phyloP scores from a whole-genome alignment of 306 rosid species.

The Vigna angularis region DNA sequence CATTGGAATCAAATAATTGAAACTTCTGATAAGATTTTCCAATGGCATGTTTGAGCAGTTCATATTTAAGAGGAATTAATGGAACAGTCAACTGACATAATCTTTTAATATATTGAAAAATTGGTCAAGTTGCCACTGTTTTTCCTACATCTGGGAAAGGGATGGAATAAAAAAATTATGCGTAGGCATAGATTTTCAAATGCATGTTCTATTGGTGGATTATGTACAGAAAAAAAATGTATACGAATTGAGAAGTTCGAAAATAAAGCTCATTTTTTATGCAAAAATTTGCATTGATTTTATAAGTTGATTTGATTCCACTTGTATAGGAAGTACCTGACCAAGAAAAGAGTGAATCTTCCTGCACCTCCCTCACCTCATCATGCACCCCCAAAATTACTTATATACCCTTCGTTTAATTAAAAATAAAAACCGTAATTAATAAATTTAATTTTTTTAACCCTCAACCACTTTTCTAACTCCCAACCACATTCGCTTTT shows the following conservation, averaged over 20 bases:
- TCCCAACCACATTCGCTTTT: no score
- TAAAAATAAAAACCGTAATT: no score
- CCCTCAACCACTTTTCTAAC: no score
- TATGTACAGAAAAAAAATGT: background rate
- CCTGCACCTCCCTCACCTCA: no score
- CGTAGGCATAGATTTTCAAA: background rate
- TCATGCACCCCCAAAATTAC: no score
- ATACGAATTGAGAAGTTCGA: background rate
- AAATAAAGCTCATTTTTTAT: background rate
- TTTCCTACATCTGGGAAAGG: constrained; percentile 7
- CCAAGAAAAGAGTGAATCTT: no score
- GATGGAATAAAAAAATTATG: background rate
- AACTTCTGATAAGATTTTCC: background rate
- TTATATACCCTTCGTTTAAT: no score
- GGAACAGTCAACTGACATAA: background rate
- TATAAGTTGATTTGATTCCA: background rate
- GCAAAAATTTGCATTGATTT: background rate
- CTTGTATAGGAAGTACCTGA: no score
- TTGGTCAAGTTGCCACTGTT: background rate
- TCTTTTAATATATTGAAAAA: background rate
- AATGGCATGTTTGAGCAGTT: background rate
- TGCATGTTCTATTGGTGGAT: background rate
- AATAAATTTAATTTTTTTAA: no score
- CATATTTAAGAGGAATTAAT: background rate
- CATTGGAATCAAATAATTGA: background rate